Percentiles rank a stretch among this genome's conserved stretches.
Evolutionary conservation across 148 eudicot species (phyloP).

Genomic region (Pharnaceum exiguum): DNA sequence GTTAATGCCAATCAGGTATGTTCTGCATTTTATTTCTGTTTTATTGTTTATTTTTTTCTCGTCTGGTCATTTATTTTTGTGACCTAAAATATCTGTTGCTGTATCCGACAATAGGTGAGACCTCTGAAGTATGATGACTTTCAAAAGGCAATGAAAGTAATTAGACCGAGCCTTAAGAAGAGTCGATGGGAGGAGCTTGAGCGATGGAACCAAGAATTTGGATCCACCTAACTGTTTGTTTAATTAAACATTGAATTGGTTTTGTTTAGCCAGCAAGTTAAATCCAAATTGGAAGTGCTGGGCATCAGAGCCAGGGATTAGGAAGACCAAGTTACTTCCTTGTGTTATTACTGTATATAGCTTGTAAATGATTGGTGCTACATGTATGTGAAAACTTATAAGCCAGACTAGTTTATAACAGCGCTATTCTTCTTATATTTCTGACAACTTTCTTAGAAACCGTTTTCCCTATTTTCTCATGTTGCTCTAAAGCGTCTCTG

Average conservation of each 20-base stretch:
- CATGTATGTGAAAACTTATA: too few relatives aligned
- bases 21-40: background rate
- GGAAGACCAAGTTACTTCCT: background rate
- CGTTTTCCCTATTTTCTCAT: too few relatives aligned
- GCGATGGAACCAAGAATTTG: slow-evolving; percentile 79
- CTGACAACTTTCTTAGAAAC: too few relatives aligned
- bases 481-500: too few relatives aligned
- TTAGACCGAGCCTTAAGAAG: slow-evolving; percentile 82
- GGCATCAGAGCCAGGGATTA: background rate
- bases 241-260: background rate
- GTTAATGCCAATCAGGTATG: slow-evolving; percentile 89
- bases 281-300: background rate
- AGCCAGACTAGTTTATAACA: too few relatives aligned
- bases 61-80: background rate
- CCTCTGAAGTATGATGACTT: slow-evolving; percentile 70
- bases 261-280: slow-evolving; percentile 1
- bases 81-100: background rate
- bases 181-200: slow-evolving; percentile 96
- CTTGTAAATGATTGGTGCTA: slow-evolving; percentile 13
- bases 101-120: slow-evolving; percentile 53
- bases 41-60: background rate
- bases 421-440: too few relatives aligned
- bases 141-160: slow-evolving; percentile 65
- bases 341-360: slow-evolving; percentile 3
- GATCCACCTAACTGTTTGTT: slow-evolving; percentile 45